Base-by-base conservation (phyloP, 164 flowering plant genomes). In the Tetrastigma voinierianum region DNA sequence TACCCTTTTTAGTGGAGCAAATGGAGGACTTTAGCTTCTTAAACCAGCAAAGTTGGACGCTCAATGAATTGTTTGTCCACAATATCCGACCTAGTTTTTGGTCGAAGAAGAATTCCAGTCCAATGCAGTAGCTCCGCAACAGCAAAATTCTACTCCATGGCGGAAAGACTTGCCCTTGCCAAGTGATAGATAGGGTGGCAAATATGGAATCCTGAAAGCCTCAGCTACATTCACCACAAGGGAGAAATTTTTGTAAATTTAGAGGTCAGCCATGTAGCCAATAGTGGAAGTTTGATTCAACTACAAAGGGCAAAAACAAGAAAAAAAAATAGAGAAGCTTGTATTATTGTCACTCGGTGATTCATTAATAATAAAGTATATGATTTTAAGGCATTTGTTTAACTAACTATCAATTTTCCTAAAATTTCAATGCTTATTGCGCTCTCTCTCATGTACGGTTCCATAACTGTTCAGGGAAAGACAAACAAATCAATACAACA, bases 41-140 rank as follows among this genome's bases (percentile, higher is more conserved):
- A 77, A 86, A 83, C 90, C 90, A 88, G 7, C 51, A 68, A 32
- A 86, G 72, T 61, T 86, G 93, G 63, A 71, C 72, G 13, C 69
- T 70, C 49, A 84, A 61, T 0, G 86, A 80, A 54, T 55, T 65
- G 55, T 79, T 83, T 2, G 86, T 76, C 76, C 76, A 74, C 17
- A 75, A 14, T 6, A 67, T 0, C 0, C 10, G 0, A 15, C 70
- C 76, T 0, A 83, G 13, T 0, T 64, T 55, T 17, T 46, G 61
- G 0, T 73, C 51, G 45, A 59, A 48, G 64, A 81, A 80, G 57
- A 81, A 80, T 3, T 70, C 21, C 9, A 67, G 48, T 82, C 78
- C 16, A 88, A 77, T 5, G 88, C 89, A 0, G 91, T 83, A 9
- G 86, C 85, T 60, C 88, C 87, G 84, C 83, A 1, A 86, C 84